phyloP scores from a whole-genome alignment of 106 monocot species.

The Posidonia australis region DNA sequence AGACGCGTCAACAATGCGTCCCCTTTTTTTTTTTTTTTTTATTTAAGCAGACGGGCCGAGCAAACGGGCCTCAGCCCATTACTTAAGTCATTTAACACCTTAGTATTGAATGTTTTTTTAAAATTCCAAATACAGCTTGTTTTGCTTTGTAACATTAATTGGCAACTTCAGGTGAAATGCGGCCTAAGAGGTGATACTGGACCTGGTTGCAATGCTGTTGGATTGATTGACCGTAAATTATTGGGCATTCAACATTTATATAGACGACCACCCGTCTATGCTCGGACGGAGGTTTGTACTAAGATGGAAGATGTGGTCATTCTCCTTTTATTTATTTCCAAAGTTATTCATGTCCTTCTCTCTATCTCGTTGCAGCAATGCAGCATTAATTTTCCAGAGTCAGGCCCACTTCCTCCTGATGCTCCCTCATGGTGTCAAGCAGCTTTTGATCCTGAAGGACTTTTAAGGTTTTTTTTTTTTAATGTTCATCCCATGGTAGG shows the following conservation, averaged over 20 bases:
- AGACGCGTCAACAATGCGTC: no score
- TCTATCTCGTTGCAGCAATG: constrained; percentile 88
- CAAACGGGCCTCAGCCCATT: no score
- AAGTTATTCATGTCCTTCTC: no score
- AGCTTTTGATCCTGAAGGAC: constrained; percentile 93
- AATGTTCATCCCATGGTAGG: no score
- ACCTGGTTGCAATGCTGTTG: constrained; percentile 92
- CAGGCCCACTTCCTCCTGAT: constrained; percentile 70
- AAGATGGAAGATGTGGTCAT: no score
- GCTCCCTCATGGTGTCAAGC: constrained; percentile 97
- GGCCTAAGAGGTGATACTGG: constrained; percentile 66
- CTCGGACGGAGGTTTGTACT: constrained; percentile 43
- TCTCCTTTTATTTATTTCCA: no score
- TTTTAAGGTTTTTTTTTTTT: constrained; percentile 46
- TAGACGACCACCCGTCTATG: constrained; percentile 53
- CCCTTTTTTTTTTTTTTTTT: no score
- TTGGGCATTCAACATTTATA: constrained; percentile 76
- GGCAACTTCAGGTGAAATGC: constrained; percentile 65
- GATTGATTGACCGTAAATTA: constrained; percentile 74
- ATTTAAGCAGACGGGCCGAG: no score
- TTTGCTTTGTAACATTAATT: no score
- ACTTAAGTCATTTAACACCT: no score
- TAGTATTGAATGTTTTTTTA: no score
- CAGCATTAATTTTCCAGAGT: constrained; percentile 61
- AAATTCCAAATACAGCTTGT: no score